These are phyloP conservation scores for Neurospora sp. DNA, from an alignment of 495 filamentous ascomycete genomes.

Conservation along the genomic window DNA sequence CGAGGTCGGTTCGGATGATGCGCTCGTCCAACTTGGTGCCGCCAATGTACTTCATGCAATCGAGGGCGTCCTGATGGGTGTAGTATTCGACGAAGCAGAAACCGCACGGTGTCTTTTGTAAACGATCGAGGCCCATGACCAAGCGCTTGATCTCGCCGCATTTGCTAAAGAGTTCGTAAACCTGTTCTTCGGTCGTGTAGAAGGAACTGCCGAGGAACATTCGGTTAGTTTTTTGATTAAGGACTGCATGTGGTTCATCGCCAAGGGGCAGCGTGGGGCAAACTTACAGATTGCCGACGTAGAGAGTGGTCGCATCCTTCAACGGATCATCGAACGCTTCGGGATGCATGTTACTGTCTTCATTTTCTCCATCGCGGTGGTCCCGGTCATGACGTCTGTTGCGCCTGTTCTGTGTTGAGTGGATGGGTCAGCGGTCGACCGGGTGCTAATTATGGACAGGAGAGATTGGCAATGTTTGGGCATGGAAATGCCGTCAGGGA, in stretches of 20 bases:
- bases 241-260: neutral
- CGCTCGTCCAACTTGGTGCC: slow-evolving; percentile 98
- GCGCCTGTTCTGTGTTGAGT: slow-evolving; percentile 44
- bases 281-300: slow-evolving; percentile 88
- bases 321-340: slow-evolving; percentile 62
- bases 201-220: slow-evolving; percentile 59
- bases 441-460: slow-evolving; percentile 1
- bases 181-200: slow-evolving; percentile 98
- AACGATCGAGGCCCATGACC: slow-evolving; percentile 96
- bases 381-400: slow-evolving; percentile 49
- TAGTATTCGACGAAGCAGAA: slow-evolving; percentile 99
- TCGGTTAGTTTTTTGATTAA: neutral
- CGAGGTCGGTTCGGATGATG: slow-evolving; percentile 91
- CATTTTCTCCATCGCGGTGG: slow-evolving; percentile 43
- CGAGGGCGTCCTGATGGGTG: slow-evolving; percentile 88
- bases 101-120: slow-evolving; percentile 94
- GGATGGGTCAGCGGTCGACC: neutral
- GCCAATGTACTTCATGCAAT: slow-evolving; percentile 97
- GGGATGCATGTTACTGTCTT: slow-evolving; percentile 34
- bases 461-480: neutral
- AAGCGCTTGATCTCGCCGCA: slow-evolving; percentile 96
- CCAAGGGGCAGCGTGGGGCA: neutral
- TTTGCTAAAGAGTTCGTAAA: slow-evolving; percentile 94
- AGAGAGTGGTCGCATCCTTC: slow-evolving; percentile 83
- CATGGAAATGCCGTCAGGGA: neutral